Evolutionary conservation across 306 rosid species (phyloP).

Genomic region (Vigna angularis): DNA sequence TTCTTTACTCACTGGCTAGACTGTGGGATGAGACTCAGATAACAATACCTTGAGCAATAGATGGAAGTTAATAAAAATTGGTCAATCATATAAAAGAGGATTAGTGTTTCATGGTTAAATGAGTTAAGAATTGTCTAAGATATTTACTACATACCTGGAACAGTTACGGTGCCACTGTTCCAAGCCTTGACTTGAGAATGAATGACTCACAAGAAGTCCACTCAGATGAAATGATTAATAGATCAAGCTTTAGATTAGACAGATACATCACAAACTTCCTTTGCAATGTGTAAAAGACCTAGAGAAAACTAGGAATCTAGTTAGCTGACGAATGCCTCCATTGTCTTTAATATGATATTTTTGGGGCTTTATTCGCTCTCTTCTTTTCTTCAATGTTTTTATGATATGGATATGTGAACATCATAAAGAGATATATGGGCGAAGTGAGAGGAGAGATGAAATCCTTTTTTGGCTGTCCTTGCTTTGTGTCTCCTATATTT

Average conservation of each 20-base stretch:
- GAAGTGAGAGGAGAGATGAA: too few species aligned
- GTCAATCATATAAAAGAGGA: too few species aligned
- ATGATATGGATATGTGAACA: too few species aligned
- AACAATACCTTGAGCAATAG: constrained; percentile 28
- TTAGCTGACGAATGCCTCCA: background rate
- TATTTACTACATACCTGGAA: background rate
- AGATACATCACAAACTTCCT: background rate
- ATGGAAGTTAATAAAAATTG: constrained; percentile 23
- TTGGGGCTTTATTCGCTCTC: too few species aligned
- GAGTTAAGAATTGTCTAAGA: too few species aligned
- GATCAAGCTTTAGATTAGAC: background rate
- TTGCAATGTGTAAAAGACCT: constrained; percentile 6
- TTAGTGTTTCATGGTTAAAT: too few species aligned
- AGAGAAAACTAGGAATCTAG: constrained; percentile 13
- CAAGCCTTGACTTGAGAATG: constrained; percentile 31
- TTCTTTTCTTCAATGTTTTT: constrained; percentile 13
- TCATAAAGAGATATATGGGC: too few species aligned
- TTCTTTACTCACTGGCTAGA: too few species aligned
- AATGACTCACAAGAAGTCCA: constrained; percentile 11
- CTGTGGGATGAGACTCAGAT: background rate
- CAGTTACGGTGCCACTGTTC: constrained; percentile 10
- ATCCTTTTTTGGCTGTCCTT: too few species aligned
- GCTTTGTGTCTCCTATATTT: too few species aligned
- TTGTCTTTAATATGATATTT: background rate
- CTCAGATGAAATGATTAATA: background rate